Conservation (phyloP, 2,329 filamentous ascomycete species). For the Aspergillus ruber region DNA sequence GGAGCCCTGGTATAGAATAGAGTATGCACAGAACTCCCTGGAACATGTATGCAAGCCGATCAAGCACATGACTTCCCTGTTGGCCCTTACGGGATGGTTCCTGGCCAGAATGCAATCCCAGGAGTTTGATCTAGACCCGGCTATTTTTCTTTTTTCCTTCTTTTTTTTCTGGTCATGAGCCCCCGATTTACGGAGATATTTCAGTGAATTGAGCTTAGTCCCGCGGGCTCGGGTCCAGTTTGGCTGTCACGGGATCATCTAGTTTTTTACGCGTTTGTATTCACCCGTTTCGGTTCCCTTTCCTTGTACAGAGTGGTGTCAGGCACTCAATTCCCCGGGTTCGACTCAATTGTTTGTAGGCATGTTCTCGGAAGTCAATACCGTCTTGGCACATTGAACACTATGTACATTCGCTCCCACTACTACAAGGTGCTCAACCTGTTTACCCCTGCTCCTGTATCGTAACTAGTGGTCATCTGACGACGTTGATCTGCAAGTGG, state of each 20-base stretch:
- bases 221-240: no score
- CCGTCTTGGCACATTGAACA: neutral
- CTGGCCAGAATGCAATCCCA: neutral
- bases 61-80: conserved; percentile 19
- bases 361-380: neutral
- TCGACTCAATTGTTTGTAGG: neutral
- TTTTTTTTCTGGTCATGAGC: neutral
- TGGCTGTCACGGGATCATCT: no score
- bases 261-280: no score
- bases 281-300: no score
- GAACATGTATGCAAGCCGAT: conserved; percentile 13
- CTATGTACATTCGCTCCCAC: no score
- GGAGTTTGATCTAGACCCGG: neutral
- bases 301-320: no score
- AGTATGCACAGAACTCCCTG: neutral
- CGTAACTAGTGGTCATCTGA: neutral
- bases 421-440: neutral
- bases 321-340: neutral
- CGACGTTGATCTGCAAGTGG: neutral
- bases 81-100: conserved; percentile 9
- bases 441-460: neutral
- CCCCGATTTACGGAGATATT: no score
- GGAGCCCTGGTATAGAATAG: neutral
- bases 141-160: neutral
- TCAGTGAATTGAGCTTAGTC: no score